A percentile compares a stretch with the other conserved stretches of the same genome.
phyloP scores from a whole-genome alignment of 2,329 filamentous ascomycete species.

The Colletotrichum cuscutae region DNA sequence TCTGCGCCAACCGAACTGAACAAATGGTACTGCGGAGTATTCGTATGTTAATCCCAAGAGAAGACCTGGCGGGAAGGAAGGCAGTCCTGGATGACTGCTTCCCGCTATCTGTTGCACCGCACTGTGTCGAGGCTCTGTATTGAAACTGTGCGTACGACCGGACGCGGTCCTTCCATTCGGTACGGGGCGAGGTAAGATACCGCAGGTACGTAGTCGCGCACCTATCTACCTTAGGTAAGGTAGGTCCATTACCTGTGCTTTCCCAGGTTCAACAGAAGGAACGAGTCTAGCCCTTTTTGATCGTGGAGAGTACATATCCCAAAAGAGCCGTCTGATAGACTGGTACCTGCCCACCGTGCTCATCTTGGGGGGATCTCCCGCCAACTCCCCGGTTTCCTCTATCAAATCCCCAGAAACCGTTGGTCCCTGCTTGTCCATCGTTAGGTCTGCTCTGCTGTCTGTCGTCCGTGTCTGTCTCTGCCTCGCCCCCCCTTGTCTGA shows the following conservation, averaged over 20 bases:
- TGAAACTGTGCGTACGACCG: neutral
- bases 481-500: neutral
- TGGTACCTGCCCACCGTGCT: neutral
- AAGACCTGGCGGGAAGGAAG: neutral
- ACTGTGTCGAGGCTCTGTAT: neutral
- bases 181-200: neutral
- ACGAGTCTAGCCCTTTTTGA: neutral
- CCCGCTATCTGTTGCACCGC: neutral
- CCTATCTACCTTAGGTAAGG: too few relatives aligned
- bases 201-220: too few relatives aligned
- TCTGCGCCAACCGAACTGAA: neutral
- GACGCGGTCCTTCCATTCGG: neutral
- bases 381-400: neutral
- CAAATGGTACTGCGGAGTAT: neutral
- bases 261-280: neutral
- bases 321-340: neutral
- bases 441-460: neutral
- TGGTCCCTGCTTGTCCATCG: conserved; percentile 3
- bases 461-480: neutral
- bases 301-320: neutral
- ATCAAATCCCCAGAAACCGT: conserved; percentile 23
- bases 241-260: neutral
- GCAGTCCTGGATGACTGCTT: neutral
- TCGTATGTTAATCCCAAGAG: neutral
- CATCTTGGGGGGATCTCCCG: neutral